A percentile compares a stretch with the other conserved stretches of the same genome.
Conservation (phyloP, 208 protist species). For the Porcisia deanei region DNA sequence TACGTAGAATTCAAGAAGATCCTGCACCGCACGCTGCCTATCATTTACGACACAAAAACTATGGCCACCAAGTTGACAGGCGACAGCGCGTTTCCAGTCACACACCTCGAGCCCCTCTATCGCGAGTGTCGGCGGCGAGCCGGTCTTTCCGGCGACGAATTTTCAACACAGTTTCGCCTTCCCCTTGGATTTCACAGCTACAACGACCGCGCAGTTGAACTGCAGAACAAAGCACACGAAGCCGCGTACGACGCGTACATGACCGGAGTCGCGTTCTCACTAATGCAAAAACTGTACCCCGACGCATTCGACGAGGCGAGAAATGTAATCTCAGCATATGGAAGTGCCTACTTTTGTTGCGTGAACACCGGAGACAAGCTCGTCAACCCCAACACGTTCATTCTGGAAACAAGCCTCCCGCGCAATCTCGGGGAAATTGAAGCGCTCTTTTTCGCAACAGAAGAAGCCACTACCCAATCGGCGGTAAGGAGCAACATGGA, state of each 20-base stretch:
- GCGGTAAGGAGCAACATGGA: slow-evolving; percentile 11
- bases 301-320: slow-evolving; percentile 12
- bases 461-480: background rate
- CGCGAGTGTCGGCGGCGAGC: slow-evolving; percentile 32
- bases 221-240: slow-evolving; percentile 52
- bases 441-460: slow-evolving; percentile 22
- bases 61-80: slow-evolving; percentile 28
- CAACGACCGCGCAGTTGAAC: slow-evolving; percentile 31
- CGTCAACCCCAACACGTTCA: slow-evolving; percentile 18
- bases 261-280: slow-evolving; percentile 58
- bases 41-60: slow-evolving; percentile 79
- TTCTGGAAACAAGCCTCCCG: slow-evolving; percentile 10
- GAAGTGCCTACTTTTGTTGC: slow-evolving; percentile 37
- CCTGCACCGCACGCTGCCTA: slow-evolving; percentile 37
- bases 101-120: slow-evolving; percentile 47
- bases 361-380: slow-evolving; percentile 14
- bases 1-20: slow-evolving; percentile 60
- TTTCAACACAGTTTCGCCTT: slow-evolving; percentile 27
- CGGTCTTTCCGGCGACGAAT: background rate
- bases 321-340: slow-evolving; percentile 65
- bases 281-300: slow-evolving; percentile 19
- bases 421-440: slow-evolving; percentile 22
- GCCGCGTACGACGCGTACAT: slow-evolving; percentile 81
- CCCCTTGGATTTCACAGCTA: slow-evolving; percentile 65
- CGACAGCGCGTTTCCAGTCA: slow-evolving; percentile 21